Conservation (phyloP, 768 basidiomycete species). For the Candolleomyces eurysporus region DNA sequence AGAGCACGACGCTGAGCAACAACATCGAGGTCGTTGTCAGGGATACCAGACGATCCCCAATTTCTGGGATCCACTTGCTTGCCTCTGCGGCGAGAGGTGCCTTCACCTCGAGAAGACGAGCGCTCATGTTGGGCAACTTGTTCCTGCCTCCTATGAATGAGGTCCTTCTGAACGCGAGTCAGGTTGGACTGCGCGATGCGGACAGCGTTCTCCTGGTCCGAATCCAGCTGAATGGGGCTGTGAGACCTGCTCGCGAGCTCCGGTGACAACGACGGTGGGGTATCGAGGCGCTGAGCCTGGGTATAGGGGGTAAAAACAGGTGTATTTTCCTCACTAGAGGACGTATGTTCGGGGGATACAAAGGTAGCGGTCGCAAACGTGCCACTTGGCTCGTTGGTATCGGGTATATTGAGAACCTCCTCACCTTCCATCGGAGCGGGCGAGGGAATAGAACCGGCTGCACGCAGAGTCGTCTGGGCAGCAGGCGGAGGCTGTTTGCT, state of each 20-base stretch:
- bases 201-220: neutral
- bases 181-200: neutral
- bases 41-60: slow-evolving; percentile 3
- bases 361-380: no score
- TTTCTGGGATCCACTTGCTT: slow-evolving; percentile 12
- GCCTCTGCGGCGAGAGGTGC: slow-evolving; percentile 11
- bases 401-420: no score
- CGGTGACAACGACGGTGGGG: no score
- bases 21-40: neutral
- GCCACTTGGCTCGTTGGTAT: no score
- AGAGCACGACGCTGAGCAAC: neutral
- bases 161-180: neutral
- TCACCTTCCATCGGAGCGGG: no score
- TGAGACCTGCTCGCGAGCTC: neutral
- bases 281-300: no score
- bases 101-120: slow-evolving; percentile 3
- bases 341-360: no score
- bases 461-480: no score
- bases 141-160: neutral
- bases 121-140: neutral
- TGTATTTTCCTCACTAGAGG: no score
- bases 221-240: neutral
- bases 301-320: no score
- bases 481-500: no score
- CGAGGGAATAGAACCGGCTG: no score